Evolutionary conservation across 2,329 filamentous ascomycete genomes (phyloP).

Genomic region (Cercospora sp.): DNA sequence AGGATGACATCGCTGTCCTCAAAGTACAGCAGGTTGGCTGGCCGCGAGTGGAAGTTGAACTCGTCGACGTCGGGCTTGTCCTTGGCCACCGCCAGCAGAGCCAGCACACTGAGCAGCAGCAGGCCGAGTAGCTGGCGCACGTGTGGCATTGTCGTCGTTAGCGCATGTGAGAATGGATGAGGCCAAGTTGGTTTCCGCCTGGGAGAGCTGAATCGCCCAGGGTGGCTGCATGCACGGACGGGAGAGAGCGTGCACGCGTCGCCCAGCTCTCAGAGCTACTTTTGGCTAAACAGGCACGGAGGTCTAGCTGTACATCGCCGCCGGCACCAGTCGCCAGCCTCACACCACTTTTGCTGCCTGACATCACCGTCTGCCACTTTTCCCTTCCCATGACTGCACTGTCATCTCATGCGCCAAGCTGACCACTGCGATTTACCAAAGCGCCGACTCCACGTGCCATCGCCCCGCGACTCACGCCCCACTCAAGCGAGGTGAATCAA

Average conservation of each 20-base stretch:
- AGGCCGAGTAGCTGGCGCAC: constrained; percentile 22
- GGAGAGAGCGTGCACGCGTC: background rate
- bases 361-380: background rate
- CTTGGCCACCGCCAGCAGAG: constrained; percentile 32
- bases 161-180: constrained; percentile 7
- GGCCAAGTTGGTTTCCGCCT: background rate
- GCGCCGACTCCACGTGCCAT: background rate
- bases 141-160: constrained; percentile 21
- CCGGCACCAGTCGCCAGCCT: background rate
- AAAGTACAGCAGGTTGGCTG: constrained; percentile 79
- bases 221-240: background rate
- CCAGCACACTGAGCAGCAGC: constrained; percentile 29
- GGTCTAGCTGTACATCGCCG: background rate
- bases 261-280: background rate
- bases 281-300: background rate
- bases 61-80: constrained; percentile 61
- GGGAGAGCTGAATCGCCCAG: background rate
- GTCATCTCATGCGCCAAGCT: background rate
- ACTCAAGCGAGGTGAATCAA: constrained; percentile 19
- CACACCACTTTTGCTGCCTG: background rate
- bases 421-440: background rate
- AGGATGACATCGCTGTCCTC: constrained; percentile 82
- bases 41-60: constrained; percentile 65
- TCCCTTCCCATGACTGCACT: background rate
- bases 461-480: background rate